These are phyloP conservation scores for Chaetomium sp. DNA, from an alignment of 2,329 filamentous ascomycete species.

Conservation along the genomic window DNA sequence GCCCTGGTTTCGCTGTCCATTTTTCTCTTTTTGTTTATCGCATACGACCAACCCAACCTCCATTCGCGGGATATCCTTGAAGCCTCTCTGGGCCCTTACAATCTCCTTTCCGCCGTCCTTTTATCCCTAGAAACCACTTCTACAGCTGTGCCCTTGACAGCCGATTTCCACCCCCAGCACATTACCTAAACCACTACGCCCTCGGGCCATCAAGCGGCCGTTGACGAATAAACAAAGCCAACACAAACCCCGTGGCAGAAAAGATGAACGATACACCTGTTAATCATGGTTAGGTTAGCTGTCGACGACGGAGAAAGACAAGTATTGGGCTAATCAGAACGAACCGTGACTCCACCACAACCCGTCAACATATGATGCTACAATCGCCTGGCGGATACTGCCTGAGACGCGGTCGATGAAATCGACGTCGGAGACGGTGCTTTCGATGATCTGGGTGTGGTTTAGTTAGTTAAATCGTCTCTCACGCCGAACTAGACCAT, in stretches of 20 bases:
- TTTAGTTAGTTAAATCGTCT: neutral
- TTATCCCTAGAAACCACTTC: too few relatives aligned
- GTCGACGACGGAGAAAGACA: neutral
- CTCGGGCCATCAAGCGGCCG: conserved; percentile 13
- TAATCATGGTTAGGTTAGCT: neutral
- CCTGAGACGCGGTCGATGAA: conserved; percentile 27
- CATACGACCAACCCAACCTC: too few relatives aligned
- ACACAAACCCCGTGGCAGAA: conserved; percentile 23
- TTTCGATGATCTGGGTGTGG: conserved; percentile 26
- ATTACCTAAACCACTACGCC: neutral
- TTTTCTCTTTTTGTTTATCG: too few relatives aligned
- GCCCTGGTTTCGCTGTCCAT: too few relatives aligned
- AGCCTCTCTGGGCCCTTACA: too few relatives aligned
- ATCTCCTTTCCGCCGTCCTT: too few relatives aligned
- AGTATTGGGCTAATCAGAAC: too few relatives aligned
- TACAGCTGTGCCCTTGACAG: too few relatives aligned
- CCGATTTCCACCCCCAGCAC: too few relatives aligned
- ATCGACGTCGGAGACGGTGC: conserved; percentile 29
- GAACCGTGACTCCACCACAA: conserved; percentile 30
- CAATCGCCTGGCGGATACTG: conserved; percentile 25
- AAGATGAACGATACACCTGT: conserved; percentile 27
- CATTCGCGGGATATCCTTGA: too few relatives aligned
- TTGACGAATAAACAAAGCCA: conserved; percentile 26
- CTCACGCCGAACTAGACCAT: neutral
- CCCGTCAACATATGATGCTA: conserved; percentile 31